Percentiles rank a stretch among this genome's conserved stretches.
These are phyloP conservation scores for Lentinula aciculospora DNA, from an alignment of 768 basidiomycete species.

Conservation along the genomic window DNA sequence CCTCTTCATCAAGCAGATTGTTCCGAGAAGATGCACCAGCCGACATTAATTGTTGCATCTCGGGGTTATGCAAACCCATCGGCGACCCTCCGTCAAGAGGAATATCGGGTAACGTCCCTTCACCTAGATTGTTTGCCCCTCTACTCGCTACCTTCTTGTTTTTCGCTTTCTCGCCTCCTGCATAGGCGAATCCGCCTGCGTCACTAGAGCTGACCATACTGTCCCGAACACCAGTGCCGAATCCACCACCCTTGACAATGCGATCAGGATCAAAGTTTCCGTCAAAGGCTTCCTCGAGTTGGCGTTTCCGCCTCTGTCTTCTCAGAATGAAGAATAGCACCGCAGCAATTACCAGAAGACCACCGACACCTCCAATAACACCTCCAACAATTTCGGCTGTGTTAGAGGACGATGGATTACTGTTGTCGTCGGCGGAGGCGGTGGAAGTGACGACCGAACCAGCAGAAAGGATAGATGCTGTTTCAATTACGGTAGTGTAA, in stretches of 20 bases:
- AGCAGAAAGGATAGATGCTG: neutral
- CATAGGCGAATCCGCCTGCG: neutral
- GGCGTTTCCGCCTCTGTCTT: neutral
- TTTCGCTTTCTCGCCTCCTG: constrained; percentile 2
- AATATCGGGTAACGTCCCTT: constrained; percentile 3
- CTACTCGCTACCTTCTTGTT: neutral
- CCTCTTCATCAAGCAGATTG: constrained; percentile 4
- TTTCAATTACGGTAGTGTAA: neutral
- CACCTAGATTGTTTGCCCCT: neutral
- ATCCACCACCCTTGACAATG: neutral
- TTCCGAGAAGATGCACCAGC: neutral
- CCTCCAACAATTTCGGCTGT: constrained; percentile 8
- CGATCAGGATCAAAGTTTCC: constrained; percentile 10
- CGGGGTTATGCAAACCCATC: neutral
- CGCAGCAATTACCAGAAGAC: neutral
- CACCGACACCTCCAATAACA: constrained; percentile 5
- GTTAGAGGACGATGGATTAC: neutral
- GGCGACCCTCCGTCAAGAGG: neutral
- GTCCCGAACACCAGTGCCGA: neutral
- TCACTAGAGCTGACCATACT: neutral
- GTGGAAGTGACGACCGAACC: neutral
- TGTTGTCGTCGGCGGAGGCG: neutral
- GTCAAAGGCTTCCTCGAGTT: constrained; percentile 8
- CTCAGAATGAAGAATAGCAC: constrained; percentile 1
- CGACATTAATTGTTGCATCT: neutral